A percentile compares a stretch with the other conserved stretches of the same genome.
phyloP scores from a whole-genome alignment of 352 stramenopile species.

The Phytophthora fragariae region DNA sequence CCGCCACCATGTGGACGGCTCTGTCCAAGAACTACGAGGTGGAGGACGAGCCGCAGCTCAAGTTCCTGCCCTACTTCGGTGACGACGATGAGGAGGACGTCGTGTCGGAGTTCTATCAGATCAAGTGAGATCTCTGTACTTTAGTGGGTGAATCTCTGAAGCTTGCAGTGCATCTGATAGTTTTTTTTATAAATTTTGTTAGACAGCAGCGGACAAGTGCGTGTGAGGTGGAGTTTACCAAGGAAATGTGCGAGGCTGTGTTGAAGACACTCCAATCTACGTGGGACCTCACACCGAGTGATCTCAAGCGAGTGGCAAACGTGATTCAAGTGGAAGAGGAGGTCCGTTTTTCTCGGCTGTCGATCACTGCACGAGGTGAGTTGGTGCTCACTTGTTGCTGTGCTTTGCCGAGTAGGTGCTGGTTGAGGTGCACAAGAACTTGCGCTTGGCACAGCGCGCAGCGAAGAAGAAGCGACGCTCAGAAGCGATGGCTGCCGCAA shows the following conservation, averaged over 20 bases:
- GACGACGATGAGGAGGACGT: slow-evolving; percentile 89
- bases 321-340: slow-evolving; percentile 73
- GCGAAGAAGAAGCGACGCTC: slow-evolving; percentile 52
- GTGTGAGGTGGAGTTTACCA: slow-evolving; percentile 78
- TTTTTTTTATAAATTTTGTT: background rate
- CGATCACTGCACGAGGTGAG: background rate
- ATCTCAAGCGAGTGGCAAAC: slow-evolving; percentile 69
- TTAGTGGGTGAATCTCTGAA: background rate
- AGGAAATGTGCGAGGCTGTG: slow-evolving; percentile 75
- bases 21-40: slow-evolving; percentile 86
- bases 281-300: slow-evolving; percentile 68
- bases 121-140: slow-evolving; percentile 56
- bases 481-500: slow-evolving; percentile 25
- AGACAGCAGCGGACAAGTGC: slow-evolving; percentile 73
- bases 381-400: slow-evolving; percentile 2
- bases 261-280: slow-evolving; percentile 70
- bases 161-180: background rate
- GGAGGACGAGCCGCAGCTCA: slow-evolving; percentile 87
- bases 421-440: slow-evolving; percentile 70
- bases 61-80: slow-evolving; percentile 74
- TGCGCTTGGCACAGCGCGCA: slow-evolving; percentile 43
- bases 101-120: slow-evolving; percentile 85
- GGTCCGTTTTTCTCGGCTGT: slow-evolving; percentile 5
- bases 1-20: slow-evolving; percentile 79
- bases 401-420: slow-evolving; percentile 46